Evolutionary conservation across 371 early-diverging fungal genomes (phyloP), one percentile per base, ranked within the genome.

Genomic region (Umbelopsis sp.): DNA sequence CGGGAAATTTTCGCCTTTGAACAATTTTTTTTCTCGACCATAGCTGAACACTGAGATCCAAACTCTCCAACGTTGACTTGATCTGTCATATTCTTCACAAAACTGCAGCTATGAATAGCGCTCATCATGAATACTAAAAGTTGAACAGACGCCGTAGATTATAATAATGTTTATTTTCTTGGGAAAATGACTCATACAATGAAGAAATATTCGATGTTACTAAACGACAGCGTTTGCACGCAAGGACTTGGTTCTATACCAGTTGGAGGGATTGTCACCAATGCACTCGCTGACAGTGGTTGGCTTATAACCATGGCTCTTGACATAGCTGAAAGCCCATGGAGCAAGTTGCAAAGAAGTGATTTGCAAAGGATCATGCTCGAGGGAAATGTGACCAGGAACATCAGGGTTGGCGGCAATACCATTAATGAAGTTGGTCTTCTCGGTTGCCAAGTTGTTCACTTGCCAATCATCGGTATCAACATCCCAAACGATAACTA

Each of bases 401-500:
- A 37, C 65, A 9, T 35, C 46, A 8, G 73, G 51, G 6, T 70
- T 67, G 25, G 67, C 71, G 1, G 68, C 63, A 24, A 78, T 65
- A 7, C 69, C 74, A 5, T 44, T 44, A 9, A 64, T 65, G 50
- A 72, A 73, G 12, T 65, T 62, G 1, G 44, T 12, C 63, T 74
- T 50, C 48, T 78, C 77, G 18, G 50, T 38, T 2, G 44, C 25
- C 10, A 81, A 53, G 50, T 69, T 67, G 41, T 74, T 68, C 0
- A 70, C 66, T 10, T 64, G 38, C 84, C 84, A 88, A 69, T 88
- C 88, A 46, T 80, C 74, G 37, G 81, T 79, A 70, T 88, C 86
- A 52, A 86, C 76, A 68, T 85, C 84, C 88, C 88, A 88, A 66
- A 78, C 73, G 48, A 86, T 72, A 50, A 84, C 74, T 24, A 69